These are phyloP conservation scores for Kurtzmaniella fragi DNA, from an alignment of 805 yeast species.

Conservation along the genomic window DNA sequence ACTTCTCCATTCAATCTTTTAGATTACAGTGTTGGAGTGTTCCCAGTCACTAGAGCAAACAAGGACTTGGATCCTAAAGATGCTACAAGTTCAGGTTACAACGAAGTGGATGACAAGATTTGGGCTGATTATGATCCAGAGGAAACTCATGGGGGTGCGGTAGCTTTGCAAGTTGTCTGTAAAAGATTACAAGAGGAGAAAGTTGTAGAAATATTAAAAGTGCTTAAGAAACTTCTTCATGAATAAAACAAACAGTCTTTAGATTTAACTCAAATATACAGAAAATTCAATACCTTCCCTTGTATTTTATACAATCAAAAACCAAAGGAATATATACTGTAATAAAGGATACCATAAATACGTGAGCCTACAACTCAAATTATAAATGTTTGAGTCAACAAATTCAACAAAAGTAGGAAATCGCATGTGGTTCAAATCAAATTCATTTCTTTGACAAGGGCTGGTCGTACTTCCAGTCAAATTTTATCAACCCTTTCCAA, in stretches of 20 bases:
- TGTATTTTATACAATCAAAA: no score
- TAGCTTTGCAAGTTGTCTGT: conserved; percentile 63
- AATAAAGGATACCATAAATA: no score
- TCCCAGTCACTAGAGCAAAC: conserved; percentile 59
- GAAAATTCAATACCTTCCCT: no score
- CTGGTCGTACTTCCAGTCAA: no score
- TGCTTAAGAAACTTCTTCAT: conserved; percentile 6
- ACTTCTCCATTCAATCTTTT: conserved; percentile 35
- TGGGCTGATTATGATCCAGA: conserved; percentile 43
- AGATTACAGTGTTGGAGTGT: conserved; percentile 25
- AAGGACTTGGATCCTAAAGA: conserved; percentile 29
- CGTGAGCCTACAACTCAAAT: no score
- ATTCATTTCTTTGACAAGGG: no score
- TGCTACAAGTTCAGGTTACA: conserved; percentile 20
- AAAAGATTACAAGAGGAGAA: conserved; percentile 59
- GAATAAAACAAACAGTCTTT: neutral
- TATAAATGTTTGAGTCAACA: no score
- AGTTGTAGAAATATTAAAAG: conserved; percentile 43
- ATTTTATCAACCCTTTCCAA: no score
- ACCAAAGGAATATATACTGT: no score
- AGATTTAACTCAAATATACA: no score
- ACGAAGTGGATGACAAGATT: conserved; percentile 37
- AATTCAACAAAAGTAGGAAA: no score
- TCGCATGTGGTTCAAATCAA: no score
- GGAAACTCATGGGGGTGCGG: conserved; percentile 55